phyloP scores from a whole-genome alignment of 352 stramenopile species.

The Pythium coloratum region DNA sequence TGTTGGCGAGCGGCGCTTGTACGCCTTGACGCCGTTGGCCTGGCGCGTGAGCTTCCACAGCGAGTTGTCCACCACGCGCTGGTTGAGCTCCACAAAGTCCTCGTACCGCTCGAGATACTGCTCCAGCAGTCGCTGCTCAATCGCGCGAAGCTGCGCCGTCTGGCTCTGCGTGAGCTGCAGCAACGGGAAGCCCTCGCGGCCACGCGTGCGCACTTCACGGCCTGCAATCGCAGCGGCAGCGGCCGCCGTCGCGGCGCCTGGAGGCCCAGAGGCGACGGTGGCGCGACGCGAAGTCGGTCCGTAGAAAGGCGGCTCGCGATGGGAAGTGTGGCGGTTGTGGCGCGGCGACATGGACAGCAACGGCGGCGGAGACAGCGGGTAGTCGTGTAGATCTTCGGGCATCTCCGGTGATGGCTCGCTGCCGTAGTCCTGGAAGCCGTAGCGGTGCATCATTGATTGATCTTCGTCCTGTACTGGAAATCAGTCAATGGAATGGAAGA shows the following conservation, averaged over 20 bases:
- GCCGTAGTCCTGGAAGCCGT: neutral
- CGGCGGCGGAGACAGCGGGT: conserved; percentile 8
- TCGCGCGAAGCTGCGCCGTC: conserved; percentile 39
- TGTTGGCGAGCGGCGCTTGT: conserved; percentile 26
- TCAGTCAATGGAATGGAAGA: neutral
- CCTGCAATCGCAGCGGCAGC: neutral
- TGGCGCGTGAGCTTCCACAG: conserved; percentile 54
- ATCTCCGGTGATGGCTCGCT: neutral
- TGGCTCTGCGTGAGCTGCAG: conserved; percentile 44
- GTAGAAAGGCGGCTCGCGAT: conserved; percentile 12
- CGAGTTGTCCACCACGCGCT: conserved; percentile 23
- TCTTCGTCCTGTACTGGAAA: neutral
- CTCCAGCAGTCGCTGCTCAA: conserved; percentile 49
- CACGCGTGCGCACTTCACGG: neutral
- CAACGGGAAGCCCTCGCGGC: conserved; percentile 20
- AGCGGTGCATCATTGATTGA: neutral
- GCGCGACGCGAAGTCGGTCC: neutral
- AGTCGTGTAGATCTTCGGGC: neutral
- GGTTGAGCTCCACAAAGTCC: conserved; percentile 23
- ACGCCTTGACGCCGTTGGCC: conserved; percentile 51
- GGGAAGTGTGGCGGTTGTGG: neutral
- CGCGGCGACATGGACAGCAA: conserved; percentile 21
- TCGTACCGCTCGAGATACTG: conserved; percentile 61
- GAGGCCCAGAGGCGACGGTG: neutral
- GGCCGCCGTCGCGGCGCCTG: neutral